Evolutionary conservation across 768 basidiomycete species (phyloP).

Genomic region (Cystobasidium tubakii): DNA sequence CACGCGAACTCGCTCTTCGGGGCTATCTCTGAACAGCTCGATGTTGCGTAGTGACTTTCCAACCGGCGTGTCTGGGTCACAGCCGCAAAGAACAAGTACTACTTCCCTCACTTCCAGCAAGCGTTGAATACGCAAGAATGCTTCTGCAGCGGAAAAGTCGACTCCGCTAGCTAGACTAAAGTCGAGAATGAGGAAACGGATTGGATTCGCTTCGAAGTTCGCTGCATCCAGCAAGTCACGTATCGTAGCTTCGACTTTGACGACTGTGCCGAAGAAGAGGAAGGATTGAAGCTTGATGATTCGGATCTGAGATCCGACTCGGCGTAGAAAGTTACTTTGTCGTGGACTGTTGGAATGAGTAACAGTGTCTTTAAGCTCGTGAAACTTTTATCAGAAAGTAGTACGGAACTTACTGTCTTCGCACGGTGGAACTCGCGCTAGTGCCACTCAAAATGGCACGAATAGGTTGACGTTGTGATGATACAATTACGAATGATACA

Average conservation of each 20-base stretch:
- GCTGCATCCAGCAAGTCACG: conserved; percentile 66
- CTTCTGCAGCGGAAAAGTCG: conserved; percentile 91
- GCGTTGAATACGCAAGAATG: conserved; percentile 83
- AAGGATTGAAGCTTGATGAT: conserved; percentile 84
- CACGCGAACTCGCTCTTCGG: conserved; percentile 60
- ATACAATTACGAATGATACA: conserved; percentile 95
- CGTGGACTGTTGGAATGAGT: conserved; percentile 51
- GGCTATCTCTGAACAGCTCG: conserved; percentile 60
- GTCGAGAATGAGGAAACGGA: conserved; percentile 85
- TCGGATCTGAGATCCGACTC: conserved; percentile 74
- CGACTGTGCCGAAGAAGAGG: conserved; percentile 87
- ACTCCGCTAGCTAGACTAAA: conserved; percentile 66
- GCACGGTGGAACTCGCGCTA: background rate
- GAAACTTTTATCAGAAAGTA: no score
- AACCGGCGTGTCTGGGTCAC: conserved; percentile 59
- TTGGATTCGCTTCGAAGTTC: conserved; percentile 65
- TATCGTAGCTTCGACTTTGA: conserved; percentile 81
- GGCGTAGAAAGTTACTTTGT: conserved; percentile 83
- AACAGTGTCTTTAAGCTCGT: no score
- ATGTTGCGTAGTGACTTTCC: conserved; percentile 71
- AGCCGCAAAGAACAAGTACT: conserved; percentile 81
- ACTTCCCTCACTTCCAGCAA: conserved; percentile 69
- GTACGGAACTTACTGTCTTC: conserved; percentile 14
- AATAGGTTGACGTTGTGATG: conserved; percentile 76
- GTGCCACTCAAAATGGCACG: conserved; percentile 59